A percentile compares a stretch with the other conserved stretches of the same genome.
These are phyloP conservation scores for Paspalum vaginatum DNA, from an alignment of 176 grass and related monocot genomes.

Conservation along the genomic window DNA sequence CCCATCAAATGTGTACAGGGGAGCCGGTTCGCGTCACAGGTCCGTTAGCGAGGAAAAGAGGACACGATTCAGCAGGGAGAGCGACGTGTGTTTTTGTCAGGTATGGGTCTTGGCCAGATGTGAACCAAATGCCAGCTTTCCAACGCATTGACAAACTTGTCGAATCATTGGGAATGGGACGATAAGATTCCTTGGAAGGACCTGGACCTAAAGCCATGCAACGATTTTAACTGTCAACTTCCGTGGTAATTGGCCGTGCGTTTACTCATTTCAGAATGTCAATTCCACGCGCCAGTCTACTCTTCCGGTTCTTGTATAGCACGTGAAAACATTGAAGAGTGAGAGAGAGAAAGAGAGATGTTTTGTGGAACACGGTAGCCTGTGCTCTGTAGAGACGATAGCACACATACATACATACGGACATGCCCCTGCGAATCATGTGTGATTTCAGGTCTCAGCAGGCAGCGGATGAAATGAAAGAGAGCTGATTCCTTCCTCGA, in stretches of 20 bases:
- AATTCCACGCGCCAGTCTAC: not conserved
- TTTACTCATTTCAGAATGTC: not conserved
- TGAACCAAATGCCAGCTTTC: conserved; percentile 28
- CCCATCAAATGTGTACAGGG: conserved; percentile 44
- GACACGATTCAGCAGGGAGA: not conserved
- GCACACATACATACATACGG: no score
- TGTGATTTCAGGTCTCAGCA: not conserved
- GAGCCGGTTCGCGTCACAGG: conserved; percentile 3
- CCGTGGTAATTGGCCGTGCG: not conserved
- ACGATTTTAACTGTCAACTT: conserved; percentile 33
- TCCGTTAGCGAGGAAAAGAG: conserved; percentile 16
- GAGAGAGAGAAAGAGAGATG: not conserved
- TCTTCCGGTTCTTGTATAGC: no score
- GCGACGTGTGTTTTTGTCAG: conserved; percentile 30
- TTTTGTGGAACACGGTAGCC: not conserved
- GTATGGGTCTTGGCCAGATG: conserved; percentile 5
- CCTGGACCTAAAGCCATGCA: not conserved
- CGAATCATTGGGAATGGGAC: conserved; percentile 31
- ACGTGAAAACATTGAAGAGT: no score
- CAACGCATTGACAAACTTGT: conserved; percentile 31
- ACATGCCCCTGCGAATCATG: not conserved
- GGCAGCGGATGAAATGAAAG: not conserved
- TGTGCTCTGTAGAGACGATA: not conserved
- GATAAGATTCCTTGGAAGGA: conserved; percentile 9
- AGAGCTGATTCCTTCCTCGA: not conserved